Evolutionary conservation across 2,329 filamentous ascomycete species (phyloP).

Genomic region (Pyricularia sp.): DNA sequence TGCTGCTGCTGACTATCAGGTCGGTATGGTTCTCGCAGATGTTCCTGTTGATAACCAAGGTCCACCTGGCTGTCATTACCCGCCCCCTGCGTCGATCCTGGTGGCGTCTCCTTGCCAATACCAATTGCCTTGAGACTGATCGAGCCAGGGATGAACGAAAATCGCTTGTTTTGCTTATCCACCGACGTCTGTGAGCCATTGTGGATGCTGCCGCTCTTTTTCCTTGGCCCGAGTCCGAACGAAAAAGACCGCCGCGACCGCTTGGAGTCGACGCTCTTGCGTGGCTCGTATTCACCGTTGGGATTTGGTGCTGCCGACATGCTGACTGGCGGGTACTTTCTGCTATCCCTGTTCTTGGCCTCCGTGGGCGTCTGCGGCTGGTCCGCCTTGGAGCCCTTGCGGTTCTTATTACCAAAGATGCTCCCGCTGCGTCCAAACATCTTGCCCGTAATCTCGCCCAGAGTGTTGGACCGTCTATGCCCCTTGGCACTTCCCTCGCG

Average conservation of each 20-base stretch:
- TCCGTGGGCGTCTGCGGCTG: slow-evolving; percentile 20
- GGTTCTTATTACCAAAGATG: slow-evolving; percentile 58
- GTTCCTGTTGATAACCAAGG: slow-evolving; percentile 41
- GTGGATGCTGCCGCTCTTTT: slow-evolving; percentile 56
- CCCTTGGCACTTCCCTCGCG: slow-evolving; percentile 32
- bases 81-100: slow-evolving; percentile 26
- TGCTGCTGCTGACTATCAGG: neutral
- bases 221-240: slow-evolving; percentile 54
- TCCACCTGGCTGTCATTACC: slow-evolving; percentile 38
- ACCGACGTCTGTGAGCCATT: slow-evolving; percentile 43
- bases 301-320: slow-evolving; percentile 45
- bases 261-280: slow-evolving; percentile 43
- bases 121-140: slow-evolving; percentile 59
- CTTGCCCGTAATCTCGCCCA: slow-evolving; percentile 74
- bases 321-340: slow-evolving; percentile 79
- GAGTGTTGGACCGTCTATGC: slow-evolving; percentile 65
- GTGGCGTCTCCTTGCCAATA: slow-evolving; percentile 42
- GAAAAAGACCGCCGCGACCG: slow-evolving; percentile 61
- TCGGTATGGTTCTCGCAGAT: slow-evolving; percentile 23
- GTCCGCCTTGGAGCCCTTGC: slow-evolving; percentile 45
- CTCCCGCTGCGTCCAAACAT: slow-evolving; percentile 78
- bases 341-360: slow-evolving; percentile 56
- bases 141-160: slow-evolving; percentile 58
- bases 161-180: slow-evolving; percentile 52
- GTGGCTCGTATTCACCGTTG: neutral